Conservation (phyloP, 495 filamentous ascomycete genomes). For the Penicillium daleae region DNA sequence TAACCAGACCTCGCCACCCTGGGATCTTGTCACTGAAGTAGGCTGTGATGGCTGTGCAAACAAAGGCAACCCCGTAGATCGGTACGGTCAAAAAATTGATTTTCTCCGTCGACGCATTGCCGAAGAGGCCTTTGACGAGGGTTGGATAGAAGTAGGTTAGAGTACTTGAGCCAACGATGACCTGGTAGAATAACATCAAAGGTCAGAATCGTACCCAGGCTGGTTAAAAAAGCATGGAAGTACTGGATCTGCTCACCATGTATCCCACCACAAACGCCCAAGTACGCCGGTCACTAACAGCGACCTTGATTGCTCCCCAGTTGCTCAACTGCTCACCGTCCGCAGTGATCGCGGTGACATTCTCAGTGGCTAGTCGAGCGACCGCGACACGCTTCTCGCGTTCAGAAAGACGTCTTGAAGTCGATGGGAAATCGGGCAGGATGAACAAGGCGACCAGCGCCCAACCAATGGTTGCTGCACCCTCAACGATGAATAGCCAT, state of each 20-base stretch:
- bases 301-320: conserved; percentile 20
- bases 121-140: conserved; percentile 47
- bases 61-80: conserved; percentile 50
- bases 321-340: conserved; percentile 18
- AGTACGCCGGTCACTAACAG: conserved; percentile 26
- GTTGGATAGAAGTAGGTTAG: conserved; percentile 59
- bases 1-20: conserved; percentile 30
- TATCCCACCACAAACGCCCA: conserved; percentile 38
- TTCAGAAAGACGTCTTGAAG: conserved; percentile 28
- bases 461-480: conserved; percentile 50
- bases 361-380: conserved; percentile 23
- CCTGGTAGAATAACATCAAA: conserved; percentile 11
- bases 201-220: background rate
- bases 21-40: conserved; percentile 42
- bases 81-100: conserved; percentile 42
- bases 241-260: conserved; percentile 23
- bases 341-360: conserved; percentile 25
- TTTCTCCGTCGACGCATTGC: conserved; percentile 43
- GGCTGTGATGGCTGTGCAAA: conserved; percentile 38
- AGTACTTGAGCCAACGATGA: conserved; percentile 45
- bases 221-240: background rate
- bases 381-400: conserved; percentile 30
- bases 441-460: conserved; percentile 33
- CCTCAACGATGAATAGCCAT: conserved; percentile 76
- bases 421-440: conserved; percentile 38